Conservation (phyloP, 163 green algal genomes). For the Scenedesmus sp. region DNA sequence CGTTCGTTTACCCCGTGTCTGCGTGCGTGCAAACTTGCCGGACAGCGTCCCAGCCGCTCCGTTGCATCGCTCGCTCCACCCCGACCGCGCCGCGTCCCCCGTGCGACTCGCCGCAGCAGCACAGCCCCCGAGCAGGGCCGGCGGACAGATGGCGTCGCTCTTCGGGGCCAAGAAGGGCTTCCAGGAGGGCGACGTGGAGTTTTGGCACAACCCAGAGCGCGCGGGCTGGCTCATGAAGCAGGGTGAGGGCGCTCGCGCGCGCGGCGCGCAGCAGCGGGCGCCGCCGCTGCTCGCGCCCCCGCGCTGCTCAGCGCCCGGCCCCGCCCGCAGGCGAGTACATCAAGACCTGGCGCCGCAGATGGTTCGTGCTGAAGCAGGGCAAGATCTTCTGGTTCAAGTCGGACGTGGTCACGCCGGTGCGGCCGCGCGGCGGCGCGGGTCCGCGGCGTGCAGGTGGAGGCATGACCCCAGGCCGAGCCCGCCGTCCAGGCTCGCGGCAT, state of each 20-base stretch:
- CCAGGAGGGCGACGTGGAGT: slow-evolving; percentile 68
- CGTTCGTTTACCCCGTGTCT: too few species aligned
- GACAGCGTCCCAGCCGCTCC: too few species aligned
- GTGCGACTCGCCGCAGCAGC: too few species aligned
- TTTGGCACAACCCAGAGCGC: slow-evolving; percentile 88
- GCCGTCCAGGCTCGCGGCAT: too few species aligned
- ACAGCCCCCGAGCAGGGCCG: too few species aligned
- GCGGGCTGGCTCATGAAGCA: slow-evolving; percentile 95
- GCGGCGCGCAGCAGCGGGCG: not conserved
- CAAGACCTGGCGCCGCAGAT: slow-evolving; percentile 96
- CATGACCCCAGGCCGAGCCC: not conserved
- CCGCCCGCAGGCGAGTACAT: slow-evolving; percentile 90
- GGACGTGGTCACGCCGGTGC: slow-evolving; percentile 85
- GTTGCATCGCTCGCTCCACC: too few species aligned
- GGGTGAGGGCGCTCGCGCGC: slow-evolving; percentile 69
- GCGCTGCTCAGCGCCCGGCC: not conserved
- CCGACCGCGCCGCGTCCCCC: too few species aligned
- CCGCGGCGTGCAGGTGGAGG: not conserved
- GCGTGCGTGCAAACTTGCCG: too few species aligned
- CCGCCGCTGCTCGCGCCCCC: not conserved
- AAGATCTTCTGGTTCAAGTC: slow-evolving; percentile 99
- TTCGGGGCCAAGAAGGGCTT: slow-evolving; percentile 39
- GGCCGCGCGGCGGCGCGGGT: not conserved
- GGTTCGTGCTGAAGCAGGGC: slow-evolving; percentile 99
- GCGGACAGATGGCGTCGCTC: slow-evolving; percentile 30